phyloP scores from a whole-genome alignment of 768 basidiomycete genomes.

The Lanmaoa pseudosensibilis region DNA sequence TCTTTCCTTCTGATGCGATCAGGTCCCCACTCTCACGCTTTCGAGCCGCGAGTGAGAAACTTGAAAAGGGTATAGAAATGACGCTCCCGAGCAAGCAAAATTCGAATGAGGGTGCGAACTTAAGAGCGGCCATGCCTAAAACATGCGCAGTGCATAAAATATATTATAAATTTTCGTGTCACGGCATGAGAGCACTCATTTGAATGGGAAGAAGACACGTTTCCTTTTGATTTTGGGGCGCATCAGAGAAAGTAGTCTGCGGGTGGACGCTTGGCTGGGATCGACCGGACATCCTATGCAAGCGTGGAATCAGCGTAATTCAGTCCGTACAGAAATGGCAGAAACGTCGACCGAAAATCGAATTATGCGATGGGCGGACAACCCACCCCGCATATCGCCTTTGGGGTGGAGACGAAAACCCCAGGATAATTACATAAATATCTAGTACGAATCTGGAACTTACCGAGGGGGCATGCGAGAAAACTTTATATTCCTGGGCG shows the following conservation, averaged over 20 bases:
- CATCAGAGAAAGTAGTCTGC: slow-evolving; percentile 81
- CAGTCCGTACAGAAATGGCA: not conserved
- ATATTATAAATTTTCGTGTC: slow-evolving; percentile 12
- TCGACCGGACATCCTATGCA: slow-evolving; percentile 71
- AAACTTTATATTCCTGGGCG: slow-evolving; percentile 94
- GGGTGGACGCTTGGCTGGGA: slow-evolving; percentile 81
- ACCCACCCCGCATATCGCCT: slow-evolving; percentile 31
- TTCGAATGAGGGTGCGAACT: slow-evolving; percentile 21
- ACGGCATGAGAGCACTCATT: slow-evolving; percentile 20
- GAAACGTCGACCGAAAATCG: not conserved
- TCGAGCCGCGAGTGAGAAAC: slow-evolving; percentile 11
- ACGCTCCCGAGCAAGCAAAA: slow-evolving; percentile 24
- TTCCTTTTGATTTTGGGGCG: slow-evolving; percentile 2
- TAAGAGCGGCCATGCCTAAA: slow-evolving; percentile 26
- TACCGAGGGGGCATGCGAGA: slow-evolving; percentile 85
- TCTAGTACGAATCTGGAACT: slow-evolving; percentile 30
- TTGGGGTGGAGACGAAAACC: slow-evolving; percentile 12
- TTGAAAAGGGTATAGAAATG: slow-evolving; percentile 6
- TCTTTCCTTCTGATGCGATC: slow-evolving; percentile 20
- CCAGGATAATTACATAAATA: slow-evolving; percentile 19
- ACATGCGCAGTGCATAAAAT: slow-evolving; percentile 25
- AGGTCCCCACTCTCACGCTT: slow-evolving; percentile 20
- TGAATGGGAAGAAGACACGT: slow-evolving; percentile 17
- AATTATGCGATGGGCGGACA: slow-evolving; percentile 6
- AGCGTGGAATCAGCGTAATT: slow-evolving; percentile 3